Evolutionary conservation across 106 monocot species (phyloP).

Genomic region (Narthecium ossifragum): DNA sequence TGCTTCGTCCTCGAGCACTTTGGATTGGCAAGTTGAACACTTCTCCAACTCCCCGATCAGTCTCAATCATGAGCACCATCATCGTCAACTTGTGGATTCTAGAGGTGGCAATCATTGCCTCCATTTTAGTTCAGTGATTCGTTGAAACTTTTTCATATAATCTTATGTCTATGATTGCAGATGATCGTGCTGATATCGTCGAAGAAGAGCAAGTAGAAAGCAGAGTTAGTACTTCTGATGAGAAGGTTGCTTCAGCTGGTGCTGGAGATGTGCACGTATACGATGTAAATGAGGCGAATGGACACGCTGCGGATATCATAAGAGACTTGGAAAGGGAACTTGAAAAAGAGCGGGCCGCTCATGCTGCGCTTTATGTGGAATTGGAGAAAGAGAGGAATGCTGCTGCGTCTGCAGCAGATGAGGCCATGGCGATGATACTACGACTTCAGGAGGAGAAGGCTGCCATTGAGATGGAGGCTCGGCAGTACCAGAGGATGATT

Average conservation of each 20-base stretch:
- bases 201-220: conserved; percentile 1
- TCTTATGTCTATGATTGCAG: background rate
- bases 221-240: background rate
- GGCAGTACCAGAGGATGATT: conserved; percentile 67
- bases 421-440: conserved; percentile 95
- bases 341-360: conserved; percentile 42
- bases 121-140: background rate
- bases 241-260: conserved; percentile 5
- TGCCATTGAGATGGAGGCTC: conserved; percentile 67
- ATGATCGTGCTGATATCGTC: background rate
- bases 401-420: conserved; percentile 77
- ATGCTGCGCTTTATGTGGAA: conserved; percentile 52
- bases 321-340: conserved; percentile 40
- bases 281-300: conserved; percentile 10
- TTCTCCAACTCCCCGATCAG: background rate
- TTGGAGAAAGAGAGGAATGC: conserved; percentile 93
- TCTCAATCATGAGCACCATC: background rate
- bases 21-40: background rate
- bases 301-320: conserved; percentile 17
- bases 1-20: background rate
- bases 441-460: conserved; percentile 92
- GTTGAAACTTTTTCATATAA: background rate
- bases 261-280: background rate
- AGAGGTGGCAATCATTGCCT: background rate
- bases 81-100: background rate